Evolutionary conservation across 768 basidiomycete species (phyloP), one percentile per base, ranked within the genome.

Genomic region (Leccinum obscurum): DNA sequence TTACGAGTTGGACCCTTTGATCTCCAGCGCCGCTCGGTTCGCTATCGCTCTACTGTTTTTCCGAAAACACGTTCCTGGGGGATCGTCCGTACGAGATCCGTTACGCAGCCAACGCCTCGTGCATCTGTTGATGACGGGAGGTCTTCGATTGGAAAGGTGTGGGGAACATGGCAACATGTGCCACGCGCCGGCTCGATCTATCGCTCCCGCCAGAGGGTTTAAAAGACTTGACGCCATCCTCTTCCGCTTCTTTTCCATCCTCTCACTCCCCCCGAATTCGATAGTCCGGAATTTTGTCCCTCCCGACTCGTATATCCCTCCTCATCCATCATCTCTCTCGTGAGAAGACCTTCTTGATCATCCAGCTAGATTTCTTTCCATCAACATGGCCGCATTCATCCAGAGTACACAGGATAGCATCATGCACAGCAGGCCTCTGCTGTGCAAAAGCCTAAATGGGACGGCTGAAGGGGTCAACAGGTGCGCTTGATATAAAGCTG

Each of bases 51-150:
- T 9, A 41, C 17, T 41, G 30, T 30, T 44, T 55, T 60, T 4
- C 66, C 66, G 57, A 52, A 58, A 44, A 6, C 10, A 30, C 53
- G 58, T 61, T 53, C 28, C 58, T 59, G 22, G 51, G 59, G 50
- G 15, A 60, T 17, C 22, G 8, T 34, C 59, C 52, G 56, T 28
- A 54, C 54, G 20, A 44, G 24, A 62, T 61, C 26, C 35, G 57
- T 61, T 55, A 54, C 57, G 17, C 46, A 58, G 54, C 55, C 59
- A 51, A 56, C 52, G 70, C 69, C 70, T 71, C 70, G 65, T 71
- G 69, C 32, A 52, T 5, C 30, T 55, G 20, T 26, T 66, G 67
- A 71, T 70, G 62, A 53, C 56, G 64, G 68, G 61, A 2, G 55
- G 52, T 35, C 11, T 68, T 68, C 58, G 44, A 62, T 63, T 61